A percentile compares a stretch with the other conserved stretches of the same genome.
Conservation (phyloP, 2,329 filamentous ascomycete genomes). For the Metarhizium album region DNA sequence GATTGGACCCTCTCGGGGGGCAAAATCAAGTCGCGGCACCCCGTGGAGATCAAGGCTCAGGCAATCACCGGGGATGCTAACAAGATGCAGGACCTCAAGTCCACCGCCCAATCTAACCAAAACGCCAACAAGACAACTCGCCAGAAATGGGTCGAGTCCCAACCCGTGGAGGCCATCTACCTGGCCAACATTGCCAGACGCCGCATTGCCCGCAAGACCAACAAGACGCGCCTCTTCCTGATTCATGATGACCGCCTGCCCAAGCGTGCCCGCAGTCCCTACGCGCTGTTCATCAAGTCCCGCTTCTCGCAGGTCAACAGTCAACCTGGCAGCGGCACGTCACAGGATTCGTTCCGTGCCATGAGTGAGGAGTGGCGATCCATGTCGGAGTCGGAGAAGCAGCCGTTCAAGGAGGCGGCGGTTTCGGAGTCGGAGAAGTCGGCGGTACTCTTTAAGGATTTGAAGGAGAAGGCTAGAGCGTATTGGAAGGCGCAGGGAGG, state of each 20-base stretch:
- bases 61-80: neutral
- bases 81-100: conserved; percentile 19
- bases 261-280: conserved; percentile 25
- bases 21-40: neutral
- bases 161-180: conserved; percentile 28
- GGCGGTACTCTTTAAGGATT: conserved; percentile 14
- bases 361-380: conserved; percentile 31
- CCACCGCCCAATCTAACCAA: conserved; percentile 27
- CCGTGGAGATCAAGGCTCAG: neutral
- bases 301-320: conserved; percentile 19
- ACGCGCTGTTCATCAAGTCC: conserved; percentile 25
- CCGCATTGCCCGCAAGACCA: conserved; percentile 26
- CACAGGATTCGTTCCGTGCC: conserved; percentile 13
- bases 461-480: conserved; percentile 15
- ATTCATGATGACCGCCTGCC: conserved; percentile 40
- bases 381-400: conserved; percentile 30
- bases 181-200: conserved; percentile 38
- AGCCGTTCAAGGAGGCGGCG: conserved; percentile 25
- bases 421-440: conserved; percentile 9
- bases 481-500: conserved; percentile 11
- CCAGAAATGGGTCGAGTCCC: conserved; percentile 37
- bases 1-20: neutral
- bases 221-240: conserved; percentile 11
- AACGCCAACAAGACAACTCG: conserved; percentile 26
- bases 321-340: conserved; percentile 11